phyloP scores from a whole-genome alignment of 2,329 filamentous ascomycete species.

The Sarocladium kiliense region DNA sequence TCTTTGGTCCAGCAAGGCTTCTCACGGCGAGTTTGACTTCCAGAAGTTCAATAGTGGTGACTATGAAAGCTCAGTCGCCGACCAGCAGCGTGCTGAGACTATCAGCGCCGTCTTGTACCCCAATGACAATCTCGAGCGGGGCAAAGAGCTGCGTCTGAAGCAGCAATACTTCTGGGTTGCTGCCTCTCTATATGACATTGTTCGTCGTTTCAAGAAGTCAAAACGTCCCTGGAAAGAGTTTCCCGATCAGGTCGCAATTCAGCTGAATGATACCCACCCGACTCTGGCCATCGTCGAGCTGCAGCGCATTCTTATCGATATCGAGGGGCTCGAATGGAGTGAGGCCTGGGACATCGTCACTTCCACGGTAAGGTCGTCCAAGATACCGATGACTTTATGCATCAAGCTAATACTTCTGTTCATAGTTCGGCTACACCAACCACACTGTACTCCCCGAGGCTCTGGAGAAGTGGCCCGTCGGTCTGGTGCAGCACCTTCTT shows the following conservation, averaged over 20 bases:
- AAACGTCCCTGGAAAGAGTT: conserved; percentile 89
- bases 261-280: conserved; percentile 96
- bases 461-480: conserved; percentile 96
- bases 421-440: conserved; percentile 89
- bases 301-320: conserved; percentile 84
- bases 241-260: conserved; percentile 90
- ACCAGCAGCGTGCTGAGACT: conserved; percentile 97
- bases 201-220: conserved; percentile 96
- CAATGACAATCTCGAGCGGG: conserved; percentile 93
- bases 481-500: conserved; percentile 84
- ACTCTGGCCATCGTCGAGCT: conserved; percentile 94
- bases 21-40: conserved; percentile 96
- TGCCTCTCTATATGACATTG: conserved; percentile 91
- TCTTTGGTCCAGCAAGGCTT: conserved; percentile 96
- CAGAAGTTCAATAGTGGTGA: conserved; percentile 99
- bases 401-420: conserved; percentile 8
- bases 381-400: too few relatives aligned
- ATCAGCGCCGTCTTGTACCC: conserved; percentile 97
- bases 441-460: conserved; percentile 97
- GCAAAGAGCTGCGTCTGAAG: conserved; percentile 95
- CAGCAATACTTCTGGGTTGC: conserved; percentile 99
- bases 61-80: conserved; percentile 96
- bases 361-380: conserved; percentile 56
- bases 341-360: conserved; percentile 81
- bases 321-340: conserved; percentile 90